Conservation (phyloP, 176 grass and related monocot genomes). For the Oryza glumipatula region DNA sequence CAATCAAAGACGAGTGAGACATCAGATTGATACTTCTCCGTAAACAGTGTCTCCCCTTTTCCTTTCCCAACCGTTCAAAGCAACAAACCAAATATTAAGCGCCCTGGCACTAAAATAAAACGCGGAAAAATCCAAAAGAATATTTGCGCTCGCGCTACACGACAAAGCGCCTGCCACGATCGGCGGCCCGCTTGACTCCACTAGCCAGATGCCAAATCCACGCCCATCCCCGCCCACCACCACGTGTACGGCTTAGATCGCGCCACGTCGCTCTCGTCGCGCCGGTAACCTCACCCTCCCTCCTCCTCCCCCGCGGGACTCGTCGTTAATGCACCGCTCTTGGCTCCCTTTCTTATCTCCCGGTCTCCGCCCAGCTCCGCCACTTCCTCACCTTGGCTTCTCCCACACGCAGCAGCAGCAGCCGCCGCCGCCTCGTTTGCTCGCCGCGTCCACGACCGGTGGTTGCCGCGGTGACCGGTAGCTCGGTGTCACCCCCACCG, state of each 20-base stretch:
- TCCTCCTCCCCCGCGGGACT: neutral
- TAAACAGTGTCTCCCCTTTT: neutral
- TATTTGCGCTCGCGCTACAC: slow-evolving; percentile 43
- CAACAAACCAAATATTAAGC: neutral
- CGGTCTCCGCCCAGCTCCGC: slow-evolving; percentile 1
- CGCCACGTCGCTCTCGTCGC: slow-evolving; percentile 21
- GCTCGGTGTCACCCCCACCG: slow-evolving; percentile 7
- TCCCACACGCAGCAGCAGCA: neutral
- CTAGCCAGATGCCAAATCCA: slow-evolving; percentile 58
- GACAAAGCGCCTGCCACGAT: slow-evolving; percentile 54
- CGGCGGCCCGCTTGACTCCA: slow-evolving; percentile 40
- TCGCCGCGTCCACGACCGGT: slow-evolving; percentile 41
- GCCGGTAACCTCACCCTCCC: slow-evolving; percentile 44
- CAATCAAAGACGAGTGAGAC: slow-evolving; percentile 45
- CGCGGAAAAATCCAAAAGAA: slow-evolving; percentile 14
- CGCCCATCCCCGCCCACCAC: slow-evolving; percentile 3
- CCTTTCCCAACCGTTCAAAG: slow-evolving; percentile 5
- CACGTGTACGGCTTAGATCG: slow-evolving; percentile 63
- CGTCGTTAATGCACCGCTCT: slow-evolving; percentile 41
- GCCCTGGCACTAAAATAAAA: neutral
- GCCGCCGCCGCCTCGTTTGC: neutral
- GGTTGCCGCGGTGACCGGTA: slow-evolving; percentile 50
- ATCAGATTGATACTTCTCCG: neutral
- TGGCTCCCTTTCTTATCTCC: neutral
- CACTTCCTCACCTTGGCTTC: neutral